Evolutionary conservation across 2,329 filamentous ascomycete species (phyloP), one percentile per base, ranked within the genome.

Genomic region (Penicillium italicum): DNA sequence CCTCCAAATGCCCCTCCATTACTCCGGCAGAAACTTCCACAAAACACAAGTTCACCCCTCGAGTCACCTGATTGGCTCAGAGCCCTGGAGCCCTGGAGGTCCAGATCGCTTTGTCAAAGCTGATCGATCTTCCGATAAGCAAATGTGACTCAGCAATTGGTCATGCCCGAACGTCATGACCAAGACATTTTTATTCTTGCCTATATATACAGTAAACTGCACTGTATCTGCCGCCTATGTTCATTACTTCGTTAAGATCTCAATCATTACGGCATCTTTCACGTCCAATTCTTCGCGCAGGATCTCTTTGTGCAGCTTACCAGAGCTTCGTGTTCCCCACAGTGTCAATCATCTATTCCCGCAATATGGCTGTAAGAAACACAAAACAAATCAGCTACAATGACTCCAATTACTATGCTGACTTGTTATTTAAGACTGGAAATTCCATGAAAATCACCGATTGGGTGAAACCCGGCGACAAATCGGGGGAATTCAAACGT

Each of bases 401-500:
- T 43, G 34, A 2, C 12, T n/a, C 31, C 22, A 37, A 11, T 49
- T 16, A 2, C 12, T 26, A 4, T 28, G 24, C 38, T 55, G 9
- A 48, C 45, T 48, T 22, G 12, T 20, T 7, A 34, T 22, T 24
- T 3, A 31, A 71, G 67, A 64, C 69, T 7, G 59, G 58, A 31
- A 66, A 62, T 47, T 62, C 72, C 38, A 66, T 66, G 55, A 83
- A 82, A 53, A 90, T 96, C 72, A 92, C 91, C 43, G 85, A 93
- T 68, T 96, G 91, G 91, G 91, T 94, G 50, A 81, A 85, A 60
- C 87, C 84, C 43, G 81, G 80, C 65, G 90, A 94, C 78, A 89
- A 85, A 70, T 84, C 85, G 18, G 93, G 93, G 74, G 91, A 97
- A 76, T 97, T 96, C 82, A 96, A 96, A 79, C 87, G 93, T 59